A percentile compares a stretch with the other conserved stretches of the same genome.
Conservation (phyloP, 208 protist species). For the Trichomonas tenax region DNA sequence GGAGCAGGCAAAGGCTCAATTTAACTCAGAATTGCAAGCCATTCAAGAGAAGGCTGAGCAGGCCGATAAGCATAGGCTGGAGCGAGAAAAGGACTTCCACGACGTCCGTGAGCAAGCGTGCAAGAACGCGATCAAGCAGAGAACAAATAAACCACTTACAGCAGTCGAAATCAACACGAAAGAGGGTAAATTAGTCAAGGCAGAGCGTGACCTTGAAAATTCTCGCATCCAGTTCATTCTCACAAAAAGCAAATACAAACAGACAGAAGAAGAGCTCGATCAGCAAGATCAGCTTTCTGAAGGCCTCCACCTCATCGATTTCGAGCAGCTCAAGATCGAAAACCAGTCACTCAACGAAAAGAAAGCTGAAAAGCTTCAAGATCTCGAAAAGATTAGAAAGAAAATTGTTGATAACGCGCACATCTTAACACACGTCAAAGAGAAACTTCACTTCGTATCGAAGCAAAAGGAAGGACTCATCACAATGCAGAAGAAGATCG, state of each 20-base stretch:
- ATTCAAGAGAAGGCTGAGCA: background rate
- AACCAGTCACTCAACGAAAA: slow-evolving; percentile 93
- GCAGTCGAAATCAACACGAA: background rate
- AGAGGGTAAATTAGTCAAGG: background rate
- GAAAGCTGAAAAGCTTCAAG: slow-evolving; percentile 90
- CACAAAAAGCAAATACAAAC: slow-evolving; percentile 38
- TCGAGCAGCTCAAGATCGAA: slow-evolving; percentile 96
- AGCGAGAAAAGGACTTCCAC: background rate
- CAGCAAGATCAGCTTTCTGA: slow-evolving; percentile 57
- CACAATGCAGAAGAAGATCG: slow-evolving; percentile 61
- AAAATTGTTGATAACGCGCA: slow-evolving; percentile 84
- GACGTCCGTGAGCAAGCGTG: background rate
- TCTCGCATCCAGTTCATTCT: background rate
- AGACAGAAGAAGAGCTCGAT: slow-evolving; percentile 50
- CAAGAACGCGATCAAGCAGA: background rate
- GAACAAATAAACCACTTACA: slow-evolving; percentile 10
- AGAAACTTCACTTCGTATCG: slow-evolving; percentile 85
- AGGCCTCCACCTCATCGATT: slow-evolving; percentile 88
- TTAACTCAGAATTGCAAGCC: background rate
- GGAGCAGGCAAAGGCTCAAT: background rate
- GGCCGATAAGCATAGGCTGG: background rate
- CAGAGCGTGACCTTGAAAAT: background rate
- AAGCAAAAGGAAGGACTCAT: slow-evolving; percentile 64
- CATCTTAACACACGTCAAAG: slow-evolving; percentile 85
- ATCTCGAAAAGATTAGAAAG: slow-evolving; percentile 74